These are phyloP conservation scores for Eucalyptus sideroxylon DNA, from an alignment of 345 rosid genomes.

Conservation along the genomic window DNA sequence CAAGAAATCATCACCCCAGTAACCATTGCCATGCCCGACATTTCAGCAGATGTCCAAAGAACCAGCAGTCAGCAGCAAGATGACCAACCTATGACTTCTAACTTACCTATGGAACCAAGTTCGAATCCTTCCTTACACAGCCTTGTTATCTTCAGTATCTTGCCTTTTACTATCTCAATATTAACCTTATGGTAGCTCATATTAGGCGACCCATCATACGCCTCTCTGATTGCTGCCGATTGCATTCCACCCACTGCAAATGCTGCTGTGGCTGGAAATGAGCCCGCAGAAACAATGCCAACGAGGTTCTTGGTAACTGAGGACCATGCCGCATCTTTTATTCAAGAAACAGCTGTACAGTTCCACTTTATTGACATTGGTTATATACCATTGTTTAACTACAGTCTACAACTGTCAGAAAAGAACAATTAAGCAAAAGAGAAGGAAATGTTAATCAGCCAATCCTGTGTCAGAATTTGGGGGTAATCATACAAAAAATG, in stretches of 20 bases:
- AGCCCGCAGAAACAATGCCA: background rate
- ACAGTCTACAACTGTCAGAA: background rate
- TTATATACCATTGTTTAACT: background rate
- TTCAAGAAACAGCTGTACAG: background rate
- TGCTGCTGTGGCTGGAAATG: background rate
- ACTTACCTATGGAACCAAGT: background rate
- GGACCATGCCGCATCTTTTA: background rate
- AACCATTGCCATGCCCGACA: background rate
- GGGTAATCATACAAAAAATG: background rate
- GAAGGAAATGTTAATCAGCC: background rate
- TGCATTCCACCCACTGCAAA: background rate
- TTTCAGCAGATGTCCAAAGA: background rate
- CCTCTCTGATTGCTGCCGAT: background rate
- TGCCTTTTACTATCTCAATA: background rate
- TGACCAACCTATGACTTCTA: background rate
- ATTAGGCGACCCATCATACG: background rate
- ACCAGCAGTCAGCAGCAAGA: background rate
- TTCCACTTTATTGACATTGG: background rate
- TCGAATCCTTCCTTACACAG: background rate
- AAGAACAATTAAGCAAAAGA: background rate
- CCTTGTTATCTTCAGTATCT: background rate
- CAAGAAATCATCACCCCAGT: background rate
- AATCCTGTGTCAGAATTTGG: background rate
- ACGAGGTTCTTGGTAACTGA: background rate
- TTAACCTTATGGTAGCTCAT: background rate